Base-by-base conservation (phyloP, 148 eudicot genomes). In the Heliamphora exappendiculata region DNA sequence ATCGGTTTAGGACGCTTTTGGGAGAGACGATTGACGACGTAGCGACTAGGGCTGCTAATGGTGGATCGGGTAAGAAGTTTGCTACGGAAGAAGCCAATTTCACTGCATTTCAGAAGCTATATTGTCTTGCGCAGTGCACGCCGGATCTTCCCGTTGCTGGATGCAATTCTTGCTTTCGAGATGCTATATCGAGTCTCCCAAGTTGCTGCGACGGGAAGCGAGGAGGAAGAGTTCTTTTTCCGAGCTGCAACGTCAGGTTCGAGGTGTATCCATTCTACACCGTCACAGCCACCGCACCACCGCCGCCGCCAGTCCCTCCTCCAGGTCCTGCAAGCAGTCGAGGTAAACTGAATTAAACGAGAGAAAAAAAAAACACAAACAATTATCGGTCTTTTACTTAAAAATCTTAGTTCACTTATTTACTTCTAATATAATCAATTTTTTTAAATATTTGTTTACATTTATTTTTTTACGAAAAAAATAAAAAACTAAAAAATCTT, bases 111-210 rank as follows among this genome's bases (percentile, higher is more conserved):
- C 20, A 33, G 5, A 60, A 67, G 1, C 0, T 88, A 20, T 84
- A 72, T 58, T 80, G 70, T 11, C 34, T 81, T 39, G 87, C 67
- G 2, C 85, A 83, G 75, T 87, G 90, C 64, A 82, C 83, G 5
- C 90, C 81, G 3, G 88, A 87, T 50, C 28, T 87, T 19, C 62
- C 81, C 0, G 6, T 37, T 8, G 34, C 17, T 0, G 79, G 66
- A 3, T 87, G 89, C 51, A 20, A 19, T 20, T 0, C 13, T 4
- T 87, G 89, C 72, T 58, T 84, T 24, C 29, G 10, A 7, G 1
- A 1, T 14, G 62, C 72, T 31, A 53, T 51, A 8, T 20, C 34
- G 0, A 3, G 0, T 8, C 0, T 80, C 2, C 74, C 78, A 0
- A 28, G 7, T 17, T 82, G 80, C 31, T 82, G 80, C 20, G 14